Evolutionary conservation across 805 yeast genomes (phyloP), one percentile per base, ranked within the genome.

Genomic region (Teunomyces cretensis): DNA sequence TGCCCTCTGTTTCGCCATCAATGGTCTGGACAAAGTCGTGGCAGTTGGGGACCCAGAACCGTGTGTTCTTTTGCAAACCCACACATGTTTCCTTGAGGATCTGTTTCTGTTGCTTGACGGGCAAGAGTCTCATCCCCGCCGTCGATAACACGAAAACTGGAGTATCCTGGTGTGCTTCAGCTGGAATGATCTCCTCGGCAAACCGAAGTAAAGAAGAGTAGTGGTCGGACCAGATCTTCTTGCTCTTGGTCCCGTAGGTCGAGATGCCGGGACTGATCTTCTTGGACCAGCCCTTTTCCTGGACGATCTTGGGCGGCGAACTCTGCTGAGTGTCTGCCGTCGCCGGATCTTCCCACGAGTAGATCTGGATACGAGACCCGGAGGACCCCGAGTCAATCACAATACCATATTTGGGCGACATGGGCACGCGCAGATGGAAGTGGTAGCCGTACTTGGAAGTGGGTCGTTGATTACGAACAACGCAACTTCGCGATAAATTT

Each of bases 321-420:
- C 70, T 70, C 36, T 79, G 52, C 2, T 55, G 45, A 24, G 74
- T 72, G 3, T 66, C 49, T 24, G 57, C 54, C 9, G 38, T 40
- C 8, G 50, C 42, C 24, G 62, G 70, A 54, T 83, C 82, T 11
- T 76, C 76, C 97, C 97, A 92, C 48, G 77, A 74, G 61, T 88
- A 92, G 9, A 92, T 79, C 62, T 88, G 91, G 12, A 87, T 75
- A 43, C 99, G 72, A 3, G 97, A 89, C 1, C 99, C 99, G 0
- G 96, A 87, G 1, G 97, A 90, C 1, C 99, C 99, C 0, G 97
- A 89, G 64, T 92, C 99, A 2, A 92, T 78, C 12, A 92, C 95
- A 26, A 94, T 84, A 22, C 96, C 97, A 70, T 88, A 91, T 41
- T 74, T 65, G 48, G 55, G 43, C 19, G 42, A 33, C 31, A 19